phyloP scores from a whole-genome alignment of 192 early-diverging fungal species.

The Backusella tarrabulga region DNA sequence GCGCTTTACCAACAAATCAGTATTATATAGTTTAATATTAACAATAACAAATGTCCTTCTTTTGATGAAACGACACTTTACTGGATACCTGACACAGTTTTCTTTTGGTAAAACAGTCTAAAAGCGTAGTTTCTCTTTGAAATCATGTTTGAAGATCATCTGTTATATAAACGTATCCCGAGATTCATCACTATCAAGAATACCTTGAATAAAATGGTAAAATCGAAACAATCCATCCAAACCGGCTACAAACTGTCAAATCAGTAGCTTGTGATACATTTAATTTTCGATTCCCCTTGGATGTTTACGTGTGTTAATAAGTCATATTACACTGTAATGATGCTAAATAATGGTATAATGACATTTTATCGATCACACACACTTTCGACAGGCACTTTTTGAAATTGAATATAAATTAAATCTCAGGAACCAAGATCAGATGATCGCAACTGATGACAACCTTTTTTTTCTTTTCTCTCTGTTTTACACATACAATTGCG shows the following conservation, averaged over 20 bases:
- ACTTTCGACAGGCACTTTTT: no score
- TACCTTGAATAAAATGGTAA: no score
- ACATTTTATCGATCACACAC: no score
- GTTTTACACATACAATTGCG: not conserved
- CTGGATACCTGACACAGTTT: not conserved
- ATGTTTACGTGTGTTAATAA: no score
- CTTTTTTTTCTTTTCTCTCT: not conserved
- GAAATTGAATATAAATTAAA: not conserved
- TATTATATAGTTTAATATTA: not conserved
- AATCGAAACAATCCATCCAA: no score
- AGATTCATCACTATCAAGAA: no score
- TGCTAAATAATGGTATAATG: no score
- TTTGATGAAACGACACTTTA: not conserved
- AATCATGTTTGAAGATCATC: not conserved
- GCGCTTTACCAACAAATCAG: not conserved
- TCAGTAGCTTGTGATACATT: no score
- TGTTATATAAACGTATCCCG: not conserved
- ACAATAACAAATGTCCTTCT: not conserved
- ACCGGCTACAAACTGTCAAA: no score
- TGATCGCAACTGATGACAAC: not conserved
- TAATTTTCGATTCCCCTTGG: no score
- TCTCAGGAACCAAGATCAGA: not conserved
- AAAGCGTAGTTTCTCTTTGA: not conserved
- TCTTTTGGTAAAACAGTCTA: not conserved
- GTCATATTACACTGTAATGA: no score